A percentile compares a stretch with the other conserved stretches of the same genome.
Conservation (phyloP, 306 rosid genomes). For the Citrullus mucosospermus region DNA sequence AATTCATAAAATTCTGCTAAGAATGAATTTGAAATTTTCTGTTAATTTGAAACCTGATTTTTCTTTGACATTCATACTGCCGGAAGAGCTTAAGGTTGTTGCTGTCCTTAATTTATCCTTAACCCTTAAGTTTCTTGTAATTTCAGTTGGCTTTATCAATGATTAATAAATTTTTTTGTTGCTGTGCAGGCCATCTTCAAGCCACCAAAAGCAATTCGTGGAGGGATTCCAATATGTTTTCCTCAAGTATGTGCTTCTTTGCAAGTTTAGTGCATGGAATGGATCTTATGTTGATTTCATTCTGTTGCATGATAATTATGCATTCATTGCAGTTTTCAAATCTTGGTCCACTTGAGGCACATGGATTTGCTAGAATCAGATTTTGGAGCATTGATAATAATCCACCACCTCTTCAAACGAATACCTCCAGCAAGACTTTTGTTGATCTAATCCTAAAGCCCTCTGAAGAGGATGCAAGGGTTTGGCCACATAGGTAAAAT, state of each 20-base stretch:
- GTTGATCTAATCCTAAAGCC: constrained; percentile 83
- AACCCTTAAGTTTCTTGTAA: neutral
- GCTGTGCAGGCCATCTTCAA: constrained; percentile 67
- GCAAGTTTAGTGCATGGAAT: constrained; percentile 3
- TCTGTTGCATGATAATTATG: constrained; percentile 15
- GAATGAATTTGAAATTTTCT: neutral
- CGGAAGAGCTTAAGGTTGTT: neutral
- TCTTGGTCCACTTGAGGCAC: constrained; percentile 54
- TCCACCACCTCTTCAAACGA: constrained; percentile 67
- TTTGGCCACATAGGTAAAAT: constrained; percentile 68
- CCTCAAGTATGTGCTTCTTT: constrained; percentile 66
- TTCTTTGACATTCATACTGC: neutral
- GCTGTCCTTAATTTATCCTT: neutral
- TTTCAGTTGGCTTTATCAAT: neutral
- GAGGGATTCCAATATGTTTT: constrained; percentile 96
- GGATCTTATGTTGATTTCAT: constrained; percentile 14
- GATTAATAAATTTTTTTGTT: neutral
- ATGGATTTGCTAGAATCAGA: constrained; percentile 85
- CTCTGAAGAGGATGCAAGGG: constrained; percentile 66
- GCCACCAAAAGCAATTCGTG: constrained; percentile 87
- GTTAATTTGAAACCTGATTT: neutral
- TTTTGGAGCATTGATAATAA: constrained; percentile 53
- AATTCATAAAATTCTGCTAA: neutral
- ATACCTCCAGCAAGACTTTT: constrained; percentile 39
- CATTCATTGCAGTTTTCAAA: constrained; percentile 53